Conservation (phyloP, 192 early-diverging fungal genomes). For the Umbelopsis ramanniana region DNA sequence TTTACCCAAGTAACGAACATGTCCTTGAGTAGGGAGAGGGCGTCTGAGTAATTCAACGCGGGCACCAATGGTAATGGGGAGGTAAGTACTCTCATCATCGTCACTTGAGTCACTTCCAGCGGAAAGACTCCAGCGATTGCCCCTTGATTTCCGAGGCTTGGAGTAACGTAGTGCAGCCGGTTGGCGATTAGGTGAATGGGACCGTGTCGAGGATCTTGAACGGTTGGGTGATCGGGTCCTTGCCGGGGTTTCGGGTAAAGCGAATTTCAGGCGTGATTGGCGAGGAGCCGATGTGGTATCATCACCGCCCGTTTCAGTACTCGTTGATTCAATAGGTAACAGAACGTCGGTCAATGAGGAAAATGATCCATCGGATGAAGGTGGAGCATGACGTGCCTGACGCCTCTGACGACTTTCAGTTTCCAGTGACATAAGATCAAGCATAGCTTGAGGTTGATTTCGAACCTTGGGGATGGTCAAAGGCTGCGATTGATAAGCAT, state of each 20-base stretch:
- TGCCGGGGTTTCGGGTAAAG: constrained; percentile 32
- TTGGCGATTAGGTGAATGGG: constrained; percentile 23
- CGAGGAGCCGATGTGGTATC: constrained; percentile 26
- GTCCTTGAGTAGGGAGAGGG: constrained; percentile 38
- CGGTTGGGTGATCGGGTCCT: constrained; percentile 25
- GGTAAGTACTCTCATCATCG: constrained; percentile 24
- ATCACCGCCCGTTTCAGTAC: neutral
- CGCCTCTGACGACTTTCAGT: constrained; percentile 23
- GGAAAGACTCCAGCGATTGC: constrained; percentile 21
- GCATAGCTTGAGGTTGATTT: constrained; percentile 14
- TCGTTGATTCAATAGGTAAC: constrained; percentile 22
- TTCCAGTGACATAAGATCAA: constrained; percentile 33
- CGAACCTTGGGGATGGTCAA: neutral
- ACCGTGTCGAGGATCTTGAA: constrained; percentile 9
- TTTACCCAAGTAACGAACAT: constrained; percentile 35
- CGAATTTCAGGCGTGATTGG: constrained; percentile 34
- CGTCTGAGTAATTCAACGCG: constrained; percentile 36
- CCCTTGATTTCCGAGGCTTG: constrained; percentile 19
- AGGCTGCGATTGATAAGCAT: neutral
- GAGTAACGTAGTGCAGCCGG: constrained; percentile 11
- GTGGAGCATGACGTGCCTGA: constrained; percentile 20
- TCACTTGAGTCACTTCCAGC: constrained; percentile 31
- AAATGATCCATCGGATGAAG: constrained; percentile 17
- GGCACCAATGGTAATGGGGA: constrained; percentile 22
- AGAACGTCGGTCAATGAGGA: constrained; percentile 31